Conservation (phyloP, 305 asterid species). For the Fraxinus sp. region DNA sequence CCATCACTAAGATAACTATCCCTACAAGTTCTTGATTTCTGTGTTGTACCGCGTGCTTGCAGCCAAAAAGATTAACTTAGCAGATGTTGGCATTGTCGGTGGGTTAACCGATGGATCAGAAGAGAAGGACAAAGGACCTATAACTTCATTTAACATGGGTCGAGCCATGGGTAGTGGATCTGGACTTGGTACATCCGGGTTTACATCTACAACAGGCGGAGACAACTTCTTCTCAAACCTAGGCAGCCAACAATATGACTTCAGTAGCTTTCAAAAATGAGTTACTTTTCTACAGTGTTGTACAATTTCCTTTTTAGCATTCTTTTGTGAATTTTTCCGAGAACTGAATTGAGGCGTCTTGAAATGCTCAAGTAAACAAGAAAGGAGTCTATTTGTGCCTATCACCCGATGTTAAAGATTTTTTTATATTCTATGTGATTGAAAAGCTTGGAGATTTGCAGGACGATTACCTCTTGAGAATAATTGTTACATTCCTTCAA, state of each 20-base stretch:
- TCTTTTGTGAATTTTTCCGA: constrained; percentile 23
- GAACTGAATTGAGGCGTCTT: constrained; percentile 23
- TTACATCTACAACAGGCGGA: constrained; percentile 40
- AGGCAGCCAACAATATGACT: constrained; percentile 58
- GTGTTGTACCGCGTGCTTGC: constrained; percentile 29
- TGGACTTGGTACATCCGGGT: constrained; percentile 52
- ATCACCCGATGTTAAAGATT: neutral
- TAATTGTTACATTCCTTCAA: neutral
- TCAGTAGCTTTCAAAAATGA: constrained; percentile 66
- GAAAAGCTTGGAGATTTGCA: neutral
- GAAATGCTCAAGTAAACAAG: constrained; percentile 5
- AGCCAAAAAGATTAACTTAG: constrained; percentile 84
- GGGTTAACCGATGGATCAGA: constrained; percentile 61
- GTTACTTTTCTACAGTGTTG: constrained; percentile 3
- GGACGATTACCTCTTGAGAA: neutral
- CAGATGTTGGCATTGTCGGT: constrained; percentile 79
- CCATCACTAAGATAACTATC: neutral
- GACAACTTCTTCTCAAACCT: constrained; percentile 75
- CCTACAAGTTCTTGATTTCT: neutral
- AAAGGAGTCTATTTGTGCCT: neutral
- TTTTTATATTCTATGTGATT: neutral
- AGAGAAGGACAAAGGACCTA: constrained; percentile 59
- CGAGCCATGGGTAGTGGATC: constrained; percentile 66
- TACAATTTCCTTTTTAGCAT: constrained; percentile 13
- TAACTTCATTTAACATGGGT: constrained; percentile 61